A percentile compares a stretch with the other conserved stretches of the same genome.
Evolutionary conservation across 768 basidiomycete species (phyloP).

Genomic region (Hypholoma fasciculare): DNA sequence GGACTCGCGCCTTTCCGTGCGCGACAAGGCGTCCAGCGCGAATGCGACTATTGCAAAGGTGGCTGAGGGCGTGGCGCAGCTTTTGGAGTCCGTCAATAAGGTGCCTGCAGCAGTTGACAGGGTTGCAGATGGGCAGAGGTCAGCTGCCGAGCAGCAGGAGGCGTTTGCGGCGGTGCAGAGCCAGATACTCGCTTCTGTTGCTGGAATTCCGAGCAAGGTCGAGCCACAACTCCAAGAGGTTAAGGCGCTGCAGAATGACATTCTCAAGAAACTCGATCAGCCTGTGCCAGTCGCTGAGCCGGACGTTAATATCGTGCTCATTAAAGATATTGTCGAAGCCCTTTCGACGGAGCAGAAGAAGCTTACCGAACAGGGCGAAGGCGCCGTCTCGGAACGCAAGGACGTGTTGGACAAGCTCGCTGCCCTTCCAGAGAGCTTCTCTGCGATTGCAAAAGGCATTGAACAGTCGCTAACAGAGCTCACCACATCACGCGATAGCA

Average conservation of each 20-base stretch:
- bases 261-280: conserved; percentile 29
- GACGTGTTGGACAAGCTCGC: conserved; percentile 53
- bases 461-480: conserved; percentile 67
- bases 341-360: conserved; percentile 52
- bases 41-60: conserved; percentile 59
- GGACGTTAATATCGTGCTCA: conserved; percentile 36
- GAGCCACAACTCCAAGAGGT: conserved; percentile 44
- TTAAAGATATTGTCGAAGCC: conserved; percentile 51
- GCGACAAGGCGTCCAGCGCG: conserved; percentile 69
- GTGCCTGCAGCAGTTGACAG: conserved; percentile 39
- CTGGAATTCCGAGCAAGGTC: conserved; percentile 49
- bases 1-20: conserved; percentile 75
- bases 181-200: conserved; percentile 40
- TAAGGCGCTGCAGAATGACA: conserved; percentile 33
- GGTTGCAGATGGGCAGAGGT: conserved; percentile 43
- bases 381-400: conserved; percentile 50
- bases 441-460: conserved; percentile 50
- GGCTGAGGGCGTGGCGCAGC: conserved; percentile 46
- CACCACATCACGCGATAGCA: conserved; percentile 51
- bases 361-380: conserved; percentile 46
- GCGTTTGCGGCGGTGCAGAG: conserved; percentile 40
- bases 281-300: conserved; percentile 22
- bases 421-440: conserved; percentile 59
- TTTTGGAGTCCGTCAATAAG: conserved; percentile 27
- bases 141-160: conserved; percentile 34